phyloP scores from a whole-genome alignment of 2,329 filamentous ascomycete genomes.

The Pleoardoris graminearum region DNA sequence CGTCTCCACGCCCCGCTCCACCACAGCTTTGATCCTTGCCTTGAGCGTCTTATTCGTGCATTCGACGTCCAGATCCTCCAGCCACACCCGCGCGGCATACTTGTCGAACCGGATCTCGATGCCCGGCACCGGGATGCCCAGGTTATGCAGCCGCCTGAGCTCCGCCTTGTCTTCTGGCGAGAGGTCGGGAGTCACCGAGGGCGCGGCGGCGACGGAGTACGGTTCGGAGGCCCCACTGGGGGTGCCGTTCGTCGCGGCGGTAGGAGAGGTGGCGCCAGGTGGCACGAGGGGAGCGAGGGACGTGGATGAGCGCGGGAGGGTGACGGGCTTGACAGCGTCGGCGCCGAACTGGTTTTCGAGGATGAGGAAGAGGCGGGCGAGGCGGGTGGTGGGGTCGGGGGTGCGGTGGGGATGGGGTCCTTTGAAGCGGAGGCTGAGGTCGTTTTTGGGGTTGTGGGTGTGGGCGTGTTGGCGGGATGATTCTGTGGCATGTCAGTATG shows the following conservation, averaged over 20 bases:
- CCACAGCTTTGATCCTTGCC: conserved; percentile 84
- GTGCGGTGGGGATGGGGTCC: conserved; percentile 71
- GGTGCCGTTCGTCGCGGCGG: conserved; percentile 2
- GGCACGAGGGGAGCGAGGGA: conserved; percentile 21
- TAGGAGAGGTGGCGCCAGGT: neutral
- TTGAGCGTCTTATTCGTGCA: conserved; percentile 76
- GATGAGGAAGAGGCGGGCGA: conserved; percentile 89
- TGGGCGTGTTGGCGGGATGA: conserved; percentile 42
- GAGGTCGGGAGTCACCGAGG: neutral
- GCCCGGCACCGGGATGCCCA: conserved; percentile 90
- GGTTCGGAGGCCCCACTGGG: conserved; percentile 1
- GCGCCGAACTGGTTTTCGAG: conserved; percentile 94
- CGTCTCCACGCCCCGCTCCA: conserved; percentile 86
- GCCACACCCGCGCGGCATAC: conserved; percentile 84
- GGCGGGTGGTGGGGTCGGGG: conserved; percentile 71
- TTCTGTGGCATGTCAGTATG: no score
- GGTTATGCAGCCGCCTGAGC: conserved; percentile 74
- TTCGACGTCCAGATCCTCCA: conserved; percentile 90
- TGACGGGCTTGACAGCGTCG: conserved; percentile 78
- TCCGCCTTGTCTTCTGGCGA: conserved; percentile 52
- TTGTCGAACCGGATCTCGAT: conserved; percentile 86
- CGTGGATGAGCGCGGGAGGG: conserved; percentile 60
- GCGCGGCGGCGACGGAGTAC: conserved; percentile 15
- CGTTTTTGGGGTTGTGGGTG: conserved; percentile 21
- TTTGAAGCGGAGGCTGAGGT: conserved; percentile 40